Conservation (phyloP, 345 rosid species). For the Eucalyptus microcorys region DNA sequence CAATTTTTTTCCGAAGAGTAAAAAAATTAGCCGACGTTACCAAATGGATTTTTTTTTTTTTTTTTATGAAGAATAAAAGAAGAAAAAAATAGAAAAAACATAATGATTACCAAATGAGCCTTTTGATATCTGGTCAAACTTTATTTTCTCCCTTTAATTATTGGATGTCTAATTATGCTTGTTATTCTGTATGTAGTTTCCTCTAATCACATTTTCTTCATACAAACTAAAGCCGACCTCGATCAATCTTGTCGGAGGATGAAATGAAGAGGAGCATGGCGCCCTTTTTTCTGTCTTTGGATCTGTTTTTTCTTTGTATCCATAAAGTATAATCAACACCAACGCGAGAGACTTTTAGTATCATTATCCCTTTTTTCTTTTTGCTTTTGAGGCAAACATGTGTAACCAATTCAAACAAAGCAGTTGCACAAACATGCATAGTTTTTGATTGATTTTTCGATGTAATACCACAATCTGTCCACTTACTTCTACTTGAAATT, state of each 20-base stretch:
- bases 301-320: background rate
- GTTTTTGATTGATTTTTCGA: background rate
- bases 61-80: no score
- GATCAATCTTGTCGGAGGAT: background rate
- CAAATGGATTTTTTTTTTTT: no score
- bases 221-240: background rate
- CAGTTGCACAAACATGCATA: background rate
- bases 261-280: background rate
- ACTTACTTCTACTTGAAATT: background rate
- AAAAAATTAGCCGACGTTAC: fast-evolving
- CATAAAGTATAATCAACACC: background rate
- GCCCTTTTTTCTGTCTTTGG: background rate
- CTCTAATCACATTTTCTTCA: background rate
- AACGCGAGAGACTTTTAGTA: background rate
- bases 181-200: background rate
- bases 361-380: background rate
- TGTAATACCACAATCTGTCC: background rate
- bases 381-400: background rate
- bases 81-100: no score
- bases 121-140: background rate
- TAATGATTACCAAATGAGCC: fast-evolving
- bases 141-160: background rate
- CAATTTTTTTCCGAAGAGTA: fast-evolving
- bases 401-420: background rate
- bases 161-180: background rate